Evolutionary conservation across 257 asterid genomes (phyloP).

Genomic region (Salvia splendens): DNA sequence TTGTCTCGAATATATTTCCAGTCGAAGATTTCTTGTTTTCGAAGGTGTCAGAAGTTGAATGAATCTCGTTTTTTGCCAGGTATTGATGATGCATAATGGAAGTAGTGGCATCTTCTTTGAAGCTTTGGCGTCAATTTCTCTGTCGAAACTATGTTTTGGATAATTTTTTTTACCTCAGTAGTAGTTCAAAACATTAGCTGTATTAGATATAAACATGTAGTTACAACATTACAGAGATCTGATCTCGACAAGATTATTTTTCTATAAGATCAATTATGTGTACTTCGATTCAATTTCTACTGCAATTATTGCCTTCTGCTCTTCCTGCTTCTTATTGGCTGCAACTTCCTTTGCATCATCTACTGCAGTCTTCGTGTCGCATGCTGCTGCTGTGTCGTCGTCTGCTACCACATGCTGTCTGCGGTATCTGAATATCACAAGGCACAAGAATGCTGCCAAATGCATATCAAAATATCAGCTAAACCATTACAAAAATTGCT

Average conservation of each 20-base stretch:
- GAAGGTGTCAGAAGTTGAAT: conserved; percentile 8
- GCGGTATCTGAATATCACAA: conserved; percentile 73
- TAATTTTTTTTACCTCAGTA: neutral
- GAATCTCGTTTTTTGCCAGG: conserved; percentile 44
- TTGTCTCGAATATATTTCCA: conserved; percentile 2
- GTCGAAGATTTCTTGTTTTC: neutral
- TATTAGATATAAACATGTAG: conserved; percentile 9
- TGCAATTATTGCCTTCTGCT: conserved; percentile 53
- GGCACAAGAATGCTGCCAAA: conserved; percentile 77
- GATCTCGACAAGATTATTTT: neutral
- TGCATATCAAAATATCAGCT: neutral
- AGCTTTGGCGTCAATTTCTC: conserved; percentile 9
- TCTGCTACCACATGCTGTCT: conserved; percentile 53
- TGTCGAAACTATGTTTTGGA: neutral
- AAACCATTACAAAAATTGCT: no score
- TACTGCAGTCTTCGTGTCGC: conserved; percentile 33
- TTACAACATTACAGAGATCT: neutral
- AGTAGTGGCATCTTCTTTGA: conserved; percentile 24
- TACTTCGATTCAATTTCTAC: conserved; percentile 40
- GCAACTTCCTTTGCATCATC: neutral
- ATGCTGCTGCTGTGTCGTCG: neutral
- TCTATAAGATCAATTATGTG: neutral
- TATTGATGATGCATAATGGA: conserved; percentile 55
- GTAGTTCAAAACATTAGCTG: no score
- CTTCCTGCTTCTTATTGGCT: conserved; percentile 14